Percentiles rank a stretch among this genome's conserved stretches.
These are phyloP conservation scores for Dunaliella primolecta DNA, from an alignment of 139 green algal genomes.

Conservation along the genomic window DNA sequence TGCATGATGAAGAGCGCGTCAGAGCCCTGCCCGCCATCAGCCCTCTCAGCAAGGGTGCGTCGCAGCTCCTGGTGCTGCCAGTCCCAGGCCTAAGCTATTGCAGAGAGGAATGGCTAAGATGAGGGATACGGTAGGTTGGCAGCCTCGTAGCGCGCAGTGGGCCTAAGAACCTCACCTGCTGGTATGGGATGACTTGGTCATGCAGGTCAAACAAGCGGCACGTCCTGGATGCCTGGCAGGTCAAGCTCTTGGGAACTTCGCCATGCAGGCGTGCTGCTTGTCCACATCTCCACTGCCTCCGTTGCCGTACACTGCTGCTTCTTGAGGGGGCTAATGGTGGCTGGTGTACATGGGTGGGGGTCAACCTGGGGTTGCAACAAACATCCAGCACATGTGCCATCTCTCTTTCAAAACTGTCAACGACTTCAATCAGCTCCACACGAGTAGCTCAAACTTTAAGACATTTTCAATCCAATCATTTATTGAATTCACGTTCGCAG, in stretches of 20 bases:
- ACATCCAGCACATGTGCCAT: background rate
- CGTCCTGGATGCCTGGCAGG: background rate
- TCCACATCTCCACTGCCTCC: too few species aligned
- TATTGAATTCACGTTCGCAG: background rate
- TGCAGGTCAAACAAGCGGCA: slow-evolving; percentile 24
- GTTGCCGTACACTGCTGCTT: too few species aligned
- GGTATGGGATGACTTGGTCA: slow-evolving; percentile 23
- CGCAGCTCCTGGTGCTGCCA: slow-evolving; percentile 9
- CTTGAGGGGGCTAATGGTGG: too few species aligned
- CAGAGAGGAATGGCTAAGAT: background rate
- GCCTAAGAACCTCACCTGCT: slow-evolving; percentile 1
- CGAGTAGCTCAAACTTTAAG: background rate
- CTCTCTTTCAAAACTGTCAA: background rate
- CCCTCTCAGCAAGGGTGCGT: background rate
- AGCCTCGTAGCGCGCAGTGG: too few species aligned
- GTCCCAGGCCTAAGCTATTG: background rate
- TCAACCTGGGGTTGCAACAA: too few species aligned
- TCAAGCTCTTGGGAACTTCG: too few species aligned
- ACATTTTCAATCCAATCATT: background rate
- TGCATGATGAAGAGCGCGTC: slow-evolving; percentile 47
- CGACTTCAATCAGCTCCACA: background rate
- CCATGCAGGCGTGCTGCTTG: too few species aligned
- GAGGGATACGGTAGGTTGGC: background rate
- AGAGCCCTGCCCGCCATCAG: background rate
- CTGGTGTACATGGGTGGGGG: too few species aligned